Evolutionary conservation across 371 early-diverging fungal species (phyloP).

Genomic region (Haplosporangium sp.): DNA sequence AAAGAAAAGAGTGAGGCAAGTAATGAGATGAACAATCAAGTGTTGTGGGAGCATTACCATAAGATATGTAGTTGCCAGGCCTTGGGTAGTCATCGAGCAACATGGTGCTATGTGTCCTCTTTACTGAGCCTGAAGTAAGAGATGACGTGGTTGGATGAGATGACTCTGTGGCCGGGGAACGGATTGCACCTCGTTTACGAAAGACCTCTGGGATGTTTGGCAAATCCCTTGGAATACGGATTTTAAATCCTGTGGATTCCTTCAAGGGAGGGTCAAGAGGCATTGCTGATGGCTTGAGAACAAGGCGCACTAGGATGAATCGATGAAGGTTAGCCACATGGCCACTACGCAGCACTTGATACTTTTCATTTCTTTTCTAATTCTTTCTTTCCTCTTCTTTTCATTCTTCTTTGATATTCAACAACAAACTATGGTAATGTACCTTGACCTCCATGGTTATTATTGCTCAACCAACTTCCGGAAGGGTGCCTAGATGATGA

Average conservation of each 20-base stretch:
- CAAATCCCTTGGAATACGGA: conserved; percentile 43
- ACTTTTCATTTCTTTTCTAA: too few relatives aligned
- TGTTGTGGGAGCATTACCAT: conserved; percentile 9
- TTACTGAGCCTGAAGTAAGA: conserved; percentile 13
- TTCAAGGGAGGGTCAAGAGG: conserved; percentile 1
- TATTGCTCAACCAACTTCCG: neutral
- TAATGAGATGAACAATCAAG: too few relatives aligned
- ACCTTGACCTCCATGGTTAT: conserved; percentile 1
- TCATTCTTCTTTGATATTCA: too few relatives aligned
- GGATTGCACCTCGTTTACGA: conserved; percentile 49
- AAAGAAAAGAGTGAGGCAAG: too few relatives aligned
- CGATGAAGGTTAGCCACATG: neutral
- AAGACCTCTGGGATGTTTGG: conserved; percentile 50
- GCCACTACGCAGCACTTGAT: neutral
- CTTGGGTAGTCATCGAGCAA: conserved; percentile 19
- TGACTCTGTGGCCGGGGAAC: conserved; percentile 19
- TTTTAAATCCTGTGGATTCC: conserved; percentile 25
- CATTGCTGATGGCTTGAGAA: neutral
- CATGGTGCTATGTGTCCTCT: conserved; percentile 39
- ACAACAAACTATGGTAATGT: neutral
- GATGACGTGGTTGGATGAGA: neutral
- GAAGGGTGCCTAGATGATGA: neutral
- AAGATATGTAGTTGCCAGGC: conserved; percentile 3
- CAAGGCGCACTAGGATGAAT: conserved; percentile 2
- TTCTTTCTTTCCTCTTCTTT: too few relatives aligned